Evolutionary conservation across 106 monocot genomes (phyloP).

Genomic region (Gastrodia elata): DNA sequence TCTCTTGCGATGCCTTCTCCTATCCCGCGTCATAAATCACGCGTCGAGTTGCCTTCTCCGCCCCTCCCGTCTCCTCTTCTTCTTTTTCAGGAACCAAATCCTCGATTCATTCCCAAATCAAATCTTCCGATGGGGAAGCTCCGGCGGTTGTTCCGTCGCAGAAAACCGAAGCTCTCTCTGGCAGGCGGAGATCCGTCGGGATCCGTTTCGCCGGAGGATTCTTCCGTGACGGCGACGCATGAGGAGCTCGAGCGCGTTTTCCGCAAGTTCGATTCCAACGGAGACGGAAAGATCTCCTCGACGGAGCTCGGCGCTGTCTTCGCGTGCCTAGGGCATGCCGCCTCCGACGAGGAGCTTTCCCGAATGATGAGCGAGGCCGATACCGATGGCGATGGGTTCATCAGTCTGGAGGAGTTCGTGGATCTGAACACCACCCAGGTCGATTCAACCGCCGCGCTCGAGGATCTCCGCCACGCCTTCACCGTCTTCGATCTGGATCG

Average conservation of each 20-base stretch:
- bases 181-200: not conserved
- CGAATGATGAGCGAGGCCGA: constrained; percentile 49
- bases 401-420: constrained; percentile 37
- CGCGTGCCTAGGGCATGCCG: constrained; percentile 13
- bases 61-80: not conserved
- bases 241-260: constrained; percentile 15
- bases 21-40: not conserved
- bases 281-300: constrained; percentile 31
- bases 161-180: not conserved
- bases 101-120: not conserved
- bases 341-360: constrained; percentile 24
- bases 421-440: constrained; percentile 24
- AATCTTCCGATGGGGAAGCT: constrained; percentile 7
- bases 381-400: constrained; percentile 46
- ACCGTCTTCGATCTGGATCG: constrained; percentile 43
- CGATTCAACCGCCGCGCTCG: constrained; percentile 17
- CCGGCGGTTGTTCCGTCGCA: not conserved
- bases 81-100: not conserved
- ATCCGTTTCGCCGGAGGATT: not conserved
- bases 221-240: not conserved
- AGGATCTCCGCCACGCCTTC: constrained; percentile 48
- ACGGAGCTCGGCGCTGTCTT: constrained; percentile 21
- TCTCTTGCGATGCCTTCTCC: not conserved
- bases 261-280: constrained; percentile 20
- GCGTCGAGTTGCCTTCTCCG: not conserved